Percentiles rank a stretch among this genome's conserved stretches.
Evolutionary conservation across 345 rosid genomes (phyloP).

Genomic region (Isatis tinctoria): DNA sequence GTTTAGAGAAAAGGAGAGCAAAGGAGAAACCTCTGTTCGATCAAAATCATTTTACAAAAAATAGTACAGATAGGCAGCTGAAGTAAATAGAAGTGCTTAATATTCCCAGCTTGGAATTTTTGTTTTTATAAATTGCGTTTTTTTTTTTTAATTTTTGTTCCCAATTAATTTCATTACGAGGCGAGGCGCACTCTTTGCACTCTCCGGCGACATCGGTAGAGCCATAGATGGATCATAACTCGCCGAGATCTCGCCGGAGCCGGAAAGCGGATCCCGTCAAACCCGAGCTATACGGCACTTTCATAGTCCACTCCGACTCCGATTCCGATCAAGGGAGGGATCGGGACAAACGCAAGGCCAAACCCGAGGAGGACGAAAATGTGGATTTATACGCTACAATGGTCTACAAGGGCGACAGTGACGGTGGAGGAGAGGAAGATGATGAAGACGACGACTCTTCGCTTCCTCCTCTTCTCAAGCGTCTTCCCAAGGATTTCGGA

Average conservation of each 20-base stretch:
- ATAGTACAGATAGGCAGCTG: no score
- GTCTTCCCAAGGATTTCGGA: constrained; percentile 88
- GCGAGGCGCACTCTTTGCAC: neutral
- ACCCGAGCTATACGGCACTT: constrained; percentile 51
- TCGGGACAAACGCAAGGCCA: constrained; percentile 26
- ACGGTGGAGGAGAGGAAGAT: constrained; percentile 33
- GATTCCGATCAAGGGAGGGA: constrained; percentile 36
- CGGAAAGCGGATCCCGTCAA: constrained; percentile 39
- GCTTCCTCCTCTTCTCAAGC: constrained; percentile 87
- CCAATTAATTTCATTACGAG: neutral
- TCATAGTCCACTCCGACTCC: constrained; percentile 52
- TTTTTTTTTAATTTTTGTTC: neutral
- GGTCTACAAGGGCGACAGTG: constrained; percentile 43
- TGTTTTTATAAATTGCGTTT: neutral
- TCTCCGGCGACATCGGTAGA: constrained; percentile 24
- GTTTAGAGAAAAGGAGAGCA: no score
- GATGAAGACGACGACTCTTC: constrained; percentile 65
- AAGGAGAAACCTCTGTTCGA: no score
- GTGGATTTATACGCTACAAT: constrained; percentile 48
- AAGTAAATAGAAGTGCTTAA: neutral
- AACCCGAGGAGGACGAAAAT: constrained; percentile 30
- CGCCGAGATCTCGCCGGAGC: constrained; percentile 40
- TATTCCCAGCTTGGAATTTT: neutral
- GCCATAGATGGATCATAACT: constrained; percentile 44
- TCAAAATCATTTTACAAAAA: no score